Conservation (phyloP, 2,329 filamentous ascomycete genomes). For the Xylaria sp. region DNA sequence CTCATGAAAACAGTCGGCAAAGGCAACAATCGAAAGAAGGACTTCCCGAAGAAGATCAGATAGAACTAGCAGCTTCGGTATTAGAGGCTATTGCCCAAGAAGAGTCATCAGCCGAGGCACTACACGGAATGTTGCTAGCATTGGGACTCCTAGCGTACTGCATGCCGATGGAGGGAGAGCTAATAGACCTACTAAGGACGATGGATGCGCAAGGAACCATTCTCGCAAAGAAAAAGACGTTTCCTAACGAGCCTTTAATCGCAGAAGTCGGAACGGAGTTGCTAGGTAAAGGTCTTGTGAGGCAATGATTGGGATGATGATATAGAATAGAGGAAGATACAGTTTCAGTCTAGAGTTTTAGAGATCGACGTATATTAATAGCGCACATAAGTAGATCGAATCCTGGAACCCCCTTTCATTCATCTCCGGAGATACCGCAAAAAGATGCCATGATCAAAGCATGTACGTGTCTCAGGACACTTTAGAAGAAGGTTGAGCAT, state of each 20-base stretch:
- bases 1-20: conserved; percentile 74
- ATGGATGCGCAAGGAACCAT: conserved; percentile 79
- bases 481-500: background rate
- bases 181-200: conserved; percentile 81
- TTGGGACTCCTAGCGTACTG: conserved; percentile 81
- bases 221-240: conserved; percentile 64
- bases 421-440: too few species aligned
- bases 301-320: conserved; percentile 35
- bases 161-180: conserved; percentile 74
- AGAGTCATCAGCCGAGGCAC: conserved; percentile 72
- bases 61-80: conserved; percentile 83
- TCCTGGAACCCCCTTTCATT: background rate
- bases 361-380: background rate
- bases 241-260: conserved; percentile 69
- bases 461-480: background rate
- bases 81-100: conserved; percentile 76
- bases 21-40: conserved; percentile 68
- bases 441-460: background rate
- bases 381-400: background rate
- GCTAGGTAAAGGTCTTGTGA: conserved; percentile 61
- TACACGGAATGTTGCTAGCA: conserved; percentile 80
- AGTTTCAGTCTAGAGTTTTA: background rate
- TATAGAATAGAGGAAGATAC: conserved; percentile 1
- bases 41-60: conserved; percentile 75
- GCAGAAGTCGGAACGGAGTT: conserved; percentile 64